Percentiles rank a stretch among this genome's conserved stretches.
phyloP scores from a whole-genome alignment of 192 early-diverging fungal genomes.

The Backusella tuberculispora region DNA sequence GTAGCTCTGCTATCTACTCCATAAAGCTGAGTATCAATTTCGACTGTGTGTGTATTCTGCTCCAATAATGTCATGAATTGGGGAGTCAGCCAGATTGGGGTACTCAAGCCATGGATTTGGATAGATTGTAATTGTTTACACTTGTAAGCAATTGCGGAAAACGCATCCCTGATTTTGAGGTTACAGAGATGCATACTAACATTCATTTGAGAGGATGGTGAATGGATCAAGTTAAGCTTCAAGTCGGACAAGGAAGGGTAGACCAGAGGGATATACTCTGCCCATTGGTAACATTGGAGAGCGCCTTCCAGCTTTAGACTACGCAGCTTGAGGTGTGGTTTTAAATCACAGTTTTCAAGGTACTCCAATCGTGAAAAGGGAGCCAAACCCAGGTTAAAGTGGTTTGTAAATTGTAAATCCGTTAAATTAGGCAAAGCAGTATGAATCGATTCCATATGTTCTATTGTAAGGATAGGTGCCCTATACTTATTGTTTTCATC shows the following conservation, averaged over 20 bases:
- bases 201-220: not conserved
- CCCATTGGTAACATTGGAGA: not conserved
- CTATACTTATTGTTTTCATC: not conserved
- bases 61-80: not conserved
- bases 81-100: not conserved
- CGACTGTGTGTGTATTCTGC: not conserved
- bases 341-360: slow-evolving; percentile 8
- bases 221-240: not conserved
- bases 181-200: not conserved
- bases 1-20: not conserved
- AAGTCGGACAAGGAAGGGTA: not conserved
- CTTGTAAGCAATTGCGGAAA: not conserved
- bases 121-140: not conserved
- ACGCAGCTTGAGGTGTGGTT: not conserved
- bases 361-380: slow-evolving; percentile 1
- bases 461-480: not conserved
- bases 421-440: not conserved
- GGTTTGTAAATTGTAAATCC: not conserved
- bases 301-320: not conserved
- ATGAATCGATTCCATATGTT: not conserved
- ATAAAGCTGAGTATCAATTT: not conserved
- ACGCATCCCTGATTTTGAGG: not conserved
- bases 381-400: slow-evolving; percentile 5
- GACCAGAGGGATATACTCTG: not conserved
- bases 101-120: not conserved